Evolutionary conservation across 495 filamentous ascomycete genomes (phyloP).

Genomic region (Tricharina praecox): DNA sequence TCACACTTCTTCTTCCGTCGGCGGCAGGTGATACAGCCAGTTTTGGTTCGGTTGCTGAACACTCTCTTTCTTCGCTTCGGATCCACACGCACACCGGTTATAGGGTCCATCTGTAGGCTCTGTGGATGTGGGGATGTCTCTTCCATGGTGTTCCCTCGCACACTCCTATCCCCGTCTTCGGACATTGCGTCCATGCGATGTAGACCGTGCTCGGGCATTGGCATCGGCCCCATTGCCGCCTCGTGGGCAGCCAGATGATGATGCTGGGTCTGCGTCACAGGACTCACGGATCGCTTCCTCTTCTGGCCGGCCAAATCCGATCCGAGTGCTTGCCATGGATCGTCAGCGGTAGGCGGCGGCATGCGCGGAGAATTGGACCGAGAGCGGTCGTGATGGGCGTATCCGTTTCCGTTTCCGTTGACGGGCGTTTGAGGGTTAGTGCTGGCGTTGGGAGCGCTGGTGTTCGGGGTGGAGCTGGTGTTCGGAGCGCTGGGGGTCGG

Average conservation of each 20-base stretch:
- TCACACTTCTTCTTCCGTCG: slow-evolving; percentile 98
- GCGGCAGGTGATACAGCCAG: slow-evolving; percentile 89
- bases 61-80: slow-evolving; percentile 48
- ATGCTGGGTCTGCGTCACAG: slow-evolving; percentile 22
- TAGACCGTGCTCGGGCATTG: slow-evolving; percentile 1
- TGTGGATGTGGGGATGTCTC: background rate
- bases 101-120: background rate
- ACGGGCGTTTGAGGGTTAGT: no score
- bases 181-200: background rate
- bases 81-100: slow-evolving; percentile 5
- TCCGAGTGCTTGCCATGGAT: slow-evolving; percentile 37
- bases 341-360: background rate
- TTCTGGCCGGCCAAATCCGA: slow-evolving; percentile 37
- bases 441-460: slow-evolving; percentile 1
- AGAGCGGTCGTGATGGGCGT: background rate
- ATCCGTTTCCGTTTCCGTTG: background rate
- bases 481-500: no score
- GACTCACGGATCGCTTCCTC: slow-evolving; percentile 23
- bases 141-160: background rate
- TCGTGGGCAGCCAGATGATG: slow-evolving; percentile 25
- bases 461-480: no score
- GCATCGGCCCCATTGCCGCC: slow-evolving; percentile 14
- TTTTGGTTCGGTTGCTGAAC: slow-evolving; percentile 95
- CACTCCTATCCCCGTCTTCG: background rate
- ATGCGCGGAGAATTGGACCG: background rate